phyloP scores from a whole-genome alignment of 2,329 filamentous ascomycete genomes.

The Colletotrichum filicis region DNA sequence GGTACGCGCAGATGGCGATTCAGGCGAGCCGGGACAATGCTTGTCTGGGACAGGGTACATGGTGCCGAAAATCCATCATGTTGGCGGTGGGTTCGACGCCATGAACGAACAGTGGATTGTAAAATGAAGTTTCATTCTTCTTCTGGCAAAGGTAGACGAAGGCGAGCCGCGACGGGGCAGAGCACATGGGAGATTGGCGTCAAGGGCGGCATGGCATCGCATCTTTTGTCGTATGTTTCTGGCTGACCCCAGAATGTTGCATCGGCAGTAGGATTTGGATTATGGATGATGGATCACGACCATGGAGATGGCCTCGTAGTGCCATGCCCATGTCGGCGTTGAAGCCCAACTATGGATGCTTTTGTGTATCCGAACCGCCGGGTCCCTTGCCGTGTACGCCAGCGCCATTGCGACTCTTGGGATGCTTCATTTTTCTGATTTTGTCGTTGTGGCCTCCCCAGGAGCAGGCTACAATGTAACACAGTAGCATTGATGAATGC shows the following conservation, averaged over 20 bases:
- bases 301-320: background rate
- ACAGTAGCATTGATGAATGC: background rate
- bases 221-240: background rate
- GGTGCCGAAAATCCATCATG: background rate
- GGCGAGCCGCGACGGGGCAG: background rate
- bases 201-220: background rate
- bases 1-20: background rate
- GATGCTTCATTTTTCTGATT: slow-evolving; percentile 20
- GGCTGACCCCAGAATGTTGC: background rate
- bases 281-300: background rate
- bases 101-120: background rate
- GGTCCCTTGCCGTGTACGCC: slow-evolving; percentile 8
- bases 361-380: slow-evolving; percentile 5
- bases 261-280: background rate
- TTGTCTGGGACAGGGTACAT: background rate
- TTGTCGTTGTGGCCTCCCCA: background rate
- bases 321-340: background rate
- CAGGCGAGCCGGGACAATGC: background rate
- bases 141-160: background rate
- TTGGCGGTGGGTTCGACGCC: background rate
- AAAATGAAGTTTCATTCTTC: background rate
- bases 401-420: background rate
- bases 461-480: background rate
- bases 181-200: background rate
- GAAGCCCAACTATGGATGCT: background rate